phyloP scores from a whole-genome alignment of 352 stramenopile species.

The Stramenopiles sp. region DNA sequence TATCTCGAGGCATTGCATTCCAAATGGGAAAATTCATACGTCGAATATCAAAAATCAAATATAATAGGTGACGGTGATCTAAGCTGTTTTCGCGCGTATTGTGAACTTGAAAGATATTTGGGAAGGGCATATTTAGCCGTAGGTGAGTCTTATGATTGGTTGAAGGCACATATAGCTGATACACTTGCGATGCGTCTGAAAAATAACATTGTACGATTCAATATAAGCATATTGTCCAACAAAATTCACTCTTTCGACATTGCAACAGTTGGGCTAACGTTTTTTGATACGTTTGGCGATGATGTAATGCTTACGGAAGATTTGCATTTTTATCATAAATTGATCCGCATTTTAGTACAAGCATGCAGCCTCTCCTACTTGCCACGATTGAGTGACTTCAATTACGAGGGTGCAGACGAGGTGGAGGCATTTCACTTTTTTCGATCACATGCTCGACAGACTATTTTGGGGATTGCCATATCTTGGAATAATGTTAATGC shows the following conservation, averaged over 20 bases:
- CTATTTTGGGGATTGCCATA: neutral
- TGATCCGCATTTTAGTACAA: neutral
- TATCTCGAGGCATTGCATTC: neutral
- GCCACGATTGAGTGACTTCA: neutral
- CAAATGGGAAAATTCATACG: too few relatives aligned
- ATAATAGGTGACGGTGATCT: too few relatives aligned
- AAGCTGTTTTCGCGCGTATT: too few relatives aligned
- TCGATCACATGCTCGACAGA: neutral
- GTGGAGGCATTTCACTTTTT: neutral
- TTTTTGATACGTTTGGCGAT: conserved; percentile 65
- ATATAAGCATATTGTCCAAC: neutral
- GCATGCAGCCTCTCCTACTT: neutral
- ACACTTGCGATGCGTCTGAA: conserved; percentile 50
- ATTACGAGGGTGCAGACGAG: neutral
- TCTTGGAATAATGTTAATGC: neutral
- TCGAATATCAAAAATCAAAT: too few relatives aligned
- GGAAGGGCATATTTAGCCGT: neutral
- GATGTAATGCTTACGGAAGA: neutral
- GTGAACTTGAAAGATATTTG: neutral
- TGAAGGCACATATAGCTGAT: neutral
- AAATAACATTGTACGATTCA: conserved; percentile 47
- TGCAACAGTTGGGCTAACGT: conserved; percentile 61
- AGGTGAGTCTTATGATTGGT: neutral
- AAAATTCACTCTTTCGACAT: conserved; percentile 18
- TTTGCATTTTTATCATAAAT: neutral